phyloP scores from a whole-genome alignment of 306 rosid genomes.

The Vigna radiata region DNA sequence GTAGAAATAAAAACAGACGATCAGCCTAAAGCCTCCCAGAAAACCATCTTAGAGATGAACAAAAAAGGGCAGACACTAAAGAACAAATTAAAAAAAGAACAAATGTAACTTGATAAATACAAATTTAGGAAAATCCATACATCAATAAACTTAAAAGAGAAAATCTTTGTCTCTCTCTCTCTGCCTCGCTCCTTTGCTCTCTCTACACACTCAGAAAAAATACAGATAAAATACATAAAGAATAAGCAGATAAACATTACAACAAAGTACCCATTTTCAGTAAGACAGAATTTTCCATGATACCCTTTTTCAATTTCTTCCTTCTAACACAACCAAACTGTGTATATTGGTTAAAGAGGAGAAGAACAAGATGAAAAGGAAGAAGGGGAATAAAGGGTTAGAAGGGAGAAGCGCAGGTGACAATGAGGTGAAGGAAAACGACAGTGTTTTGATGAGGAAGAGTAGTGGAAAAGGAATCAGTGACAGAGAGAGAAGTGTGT shows the following conservation, averaged over 20 bases:
- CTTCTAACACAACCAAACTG: not conserved
- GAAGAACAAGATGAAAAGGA: conserved; percentile 3
- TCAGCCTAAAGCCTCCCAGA: not conserved
- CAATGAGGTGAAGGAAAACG: conserved; percentile 46
- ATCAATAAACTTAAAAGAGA: conserved; percentile 14
- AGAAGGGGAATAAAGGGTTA: conserved; percentile 11
- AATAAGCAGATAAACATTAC: conserved; percentile 31
- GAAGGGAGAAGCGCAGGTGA: conserved; percentile 52
- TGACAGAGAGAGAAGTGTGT: conserved; percentile 40
- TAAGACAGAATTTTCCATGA: conserved; percentile 21
- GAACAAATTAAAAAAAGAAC: not conserved
- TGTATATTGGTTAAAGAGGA: not conserved
- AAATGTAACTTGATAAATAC: conserved; percentile 8
- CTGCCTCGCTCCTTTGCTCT: too few species aligned
- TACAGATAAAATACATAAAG: not conserved
- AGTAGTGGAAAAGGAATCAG: conserved; percentile 46
- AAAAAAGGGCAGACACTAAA: conserved; percentile 7
- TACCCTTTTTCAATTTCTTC: not conserved
- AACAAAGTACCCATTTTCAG: conserved; percentile 37
- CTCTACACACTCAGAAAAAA: not conserved
- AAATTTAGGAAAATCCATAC: not conserved
- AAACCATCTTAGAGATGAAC: conserved; percentile 1
- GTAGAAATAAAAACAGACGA: not conserved
- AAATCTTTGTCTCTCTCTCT: not conserved
- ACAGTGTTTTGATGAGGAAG: conserved; percentile 52